Evolutionary conservation across 2,329 filamentous ascomycete species (phyloP).

Genomic region (Ophiostoma angusticollis): DNA sequence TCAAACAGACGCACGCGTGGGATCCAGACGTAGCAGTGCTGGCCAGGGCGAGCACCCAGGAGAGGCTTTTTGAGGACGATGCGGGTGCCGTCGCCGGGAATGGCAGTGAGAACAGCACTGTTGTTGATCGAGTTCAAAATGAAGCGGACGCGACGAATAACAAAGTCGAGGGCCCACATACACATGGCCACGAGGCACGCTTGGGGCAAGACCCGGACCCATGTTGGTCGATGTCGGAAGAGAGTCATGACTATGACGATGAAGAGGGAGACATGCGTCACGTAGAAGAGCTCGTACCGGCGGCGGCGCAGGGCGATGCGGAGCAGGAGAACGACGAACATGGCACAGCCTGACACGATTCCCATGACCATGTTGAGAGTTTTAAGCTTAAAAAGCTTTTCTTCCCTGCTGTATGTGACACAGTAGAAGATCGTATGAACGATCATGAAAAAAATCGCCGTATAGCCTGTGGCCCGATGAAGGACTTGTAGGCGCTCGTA

Average conservation of each 20-base stretch:
- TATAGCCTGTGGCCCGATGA: constrained; percentile 33
- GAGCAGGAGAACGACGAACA: constrained; percentile 25
- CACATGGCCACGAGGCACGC: constrained; percentile 26
- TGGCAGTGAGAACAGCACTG: constrained; percentile 27
- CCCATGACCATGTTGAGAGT: constrained; percentile 22
- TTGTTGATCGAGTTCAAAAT: constrained; percentile 27
- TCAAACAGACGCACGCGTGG: constrained; percentile 38
- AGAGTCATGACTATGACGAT: constrained; percentile 27
- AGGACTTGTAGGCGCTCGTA: constrained; percentile 35
- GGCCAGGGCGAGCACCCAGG: constrained; percentile 30
- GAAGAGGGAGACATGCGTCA: constrained; percentile 30
- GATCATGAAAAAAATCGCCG: constrained; percentile 23
- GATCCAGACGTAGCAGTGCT: constrained; percentile 48
- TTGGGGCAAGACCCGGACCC: constrained; percentile 22
- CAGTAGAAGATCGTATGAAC: constrained; percentile 26
- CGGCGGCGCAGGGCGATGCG: constrained; percentile 20
- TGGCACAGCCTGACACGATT: constrained; percentile 23
- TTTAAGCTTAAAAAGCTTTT: constrained; percentile 15
- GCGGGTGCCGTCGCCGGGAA: constrained; percentile 31
- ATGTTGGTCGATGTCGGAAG: constrained; percentile 32
- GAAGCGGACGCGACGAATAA: constrained; percentile 26
- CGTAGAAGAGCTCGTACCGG: constrained; percentile 36
- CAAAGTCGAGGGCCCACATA: constrained; percentile 33
- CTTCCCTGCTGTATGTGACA: constrained; percentile 17
- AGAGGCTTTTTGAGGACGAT: constrained; percentile 32